A percentile compares a stretch with the other conserved stretches of the same genome.
Conservation (phyloP, 768 basidiomycete species). For the Boletus pseudo-olivaceus region DNA sequence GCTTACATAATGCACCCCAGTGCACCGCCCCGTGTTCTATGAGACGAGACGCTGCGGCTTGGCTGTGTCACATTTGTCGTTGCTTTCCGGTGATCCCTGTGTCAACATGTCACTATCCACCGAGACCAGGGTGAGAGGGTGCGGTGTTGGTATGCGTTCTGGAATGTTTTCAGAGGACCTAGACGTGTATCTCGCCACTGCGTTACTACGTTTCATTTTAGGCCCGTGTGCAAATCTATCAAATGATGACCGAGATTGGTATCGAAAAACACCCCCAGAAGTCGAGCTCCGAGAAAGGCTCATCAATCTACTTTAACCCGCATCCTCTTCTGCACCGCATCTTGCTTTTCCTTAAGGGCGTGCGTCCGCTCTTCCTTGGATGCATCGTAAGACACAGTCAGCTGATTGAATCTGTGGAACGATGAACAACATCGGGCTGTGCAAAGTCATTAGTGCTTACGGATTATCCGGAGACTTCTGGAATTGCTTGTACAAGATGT, state of each 20-base stretch:
- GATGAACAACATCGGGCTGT: conserved; percentile 5
- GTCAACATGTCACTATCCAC: background rate
- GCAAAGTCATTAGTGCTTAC: conserved; percentile 42
- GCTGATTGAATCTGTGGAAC: conserved; percentile 74
- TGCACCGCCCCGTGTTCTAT: conserved; percentile 3
- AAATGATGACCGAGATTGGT: conserved; percentile 6
- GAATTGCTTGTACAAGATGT: conserved; percentile 89
- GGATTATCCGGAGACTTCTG: conserved; percentile 96
- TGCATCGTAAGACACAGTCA: conserved; percentile 75
- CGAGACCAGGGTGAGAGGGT: background rate
- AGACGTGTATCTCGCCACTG: background rate
- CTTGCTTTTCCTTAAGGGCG: conserved; percentile 66
- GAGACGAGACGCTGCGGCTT: conserved; percentile 1
- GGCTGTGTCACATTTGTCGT: conserved; percentile 19
- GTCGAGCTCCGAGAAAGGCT: background rate
- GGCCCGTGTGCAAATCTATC: background rate
- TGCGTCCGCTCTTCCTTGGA: conserved; percentile 81
- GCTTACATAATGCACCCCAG: conserved; percentile 19
- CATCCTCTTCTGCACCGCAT: conserved; percentile 63
- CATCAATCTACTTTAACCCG: conserved; percentile 34
- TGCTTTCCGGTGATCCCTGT: conserved; percentile 11
- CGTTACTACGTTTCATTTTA: conserved; percentile 13
- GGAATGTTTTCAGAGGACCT: conserved; percentile 10
- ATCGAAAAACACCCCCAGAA: background rate
- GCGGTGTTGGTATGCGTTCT: conserved; percentile 13